Conservation (phyloP, 1,284 basidiomycete species). For the Cutaneotrichosporon cyanovorans region DNA sequence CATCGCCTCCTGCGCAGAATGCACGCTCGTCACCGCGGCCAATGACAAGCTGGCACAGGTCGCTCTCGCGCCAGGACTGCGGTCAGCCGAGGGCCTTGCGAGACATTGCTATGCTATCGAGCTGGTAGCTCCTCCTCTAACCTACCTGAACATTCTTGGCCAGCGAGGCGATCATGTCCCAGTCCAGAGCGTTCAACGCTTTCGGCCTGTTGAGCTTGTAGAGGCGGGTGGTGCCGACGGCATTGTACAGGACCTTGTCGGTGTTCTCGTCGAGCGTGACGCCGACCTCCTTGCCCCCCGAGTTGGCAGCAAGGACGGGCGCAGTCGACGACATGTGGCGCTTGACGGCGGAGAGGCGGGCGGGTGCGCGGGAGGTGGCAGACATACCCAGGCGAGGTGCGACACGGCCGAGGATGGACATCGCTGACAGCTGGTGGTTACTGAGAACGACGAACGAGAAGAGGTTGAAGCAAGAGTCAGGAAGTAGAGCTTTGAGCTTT, state of each 20-base stretch:
- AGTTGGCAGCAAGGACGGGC: constrained; percentile 8
- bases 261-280: constrained; percentile 5
- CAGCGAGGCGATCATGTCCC: constrained; percentile 70
- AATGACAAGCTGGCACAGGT: constrained; percentile 67
- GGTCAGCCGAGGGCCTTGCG: too few species aligned
- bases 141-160: constrained; percentile 47
- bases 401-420: constrained; percentile 21
- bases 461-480: too few species aligned
- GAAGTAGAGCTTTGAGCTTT: too few species aligned
- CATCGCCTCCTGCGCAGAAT: constrained; percentile 94
- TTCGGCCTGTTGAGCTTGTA: constrained; percentile 59
- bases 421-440: constrained; percentile 2
- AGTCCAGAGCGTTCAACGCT: constrained; percentile 81
- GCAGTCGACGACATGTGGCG: constrained; percentile 28
- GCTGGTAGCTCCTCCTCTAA: constrained; percentile 2
- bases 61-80: constrained; percentile 71
- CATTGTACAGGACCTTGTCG: constrained; percentile 23
- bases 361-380: constrained; percentile 14
- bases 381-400: constrained; percentile 22
- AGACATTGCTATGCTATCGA: too few species aligned
- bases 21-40: constrained; percentile 70
- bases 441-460: too few species aligned
- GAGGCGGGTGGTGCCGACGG: constrained; percentile 21
- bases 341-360: constrained; percentile 24
- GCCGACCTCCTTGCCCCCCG: constrained; percentile 3